Conservation (phyloP, 1,284 basidiomycete species). For the Sanghuangporus sanghuang region DNA sequence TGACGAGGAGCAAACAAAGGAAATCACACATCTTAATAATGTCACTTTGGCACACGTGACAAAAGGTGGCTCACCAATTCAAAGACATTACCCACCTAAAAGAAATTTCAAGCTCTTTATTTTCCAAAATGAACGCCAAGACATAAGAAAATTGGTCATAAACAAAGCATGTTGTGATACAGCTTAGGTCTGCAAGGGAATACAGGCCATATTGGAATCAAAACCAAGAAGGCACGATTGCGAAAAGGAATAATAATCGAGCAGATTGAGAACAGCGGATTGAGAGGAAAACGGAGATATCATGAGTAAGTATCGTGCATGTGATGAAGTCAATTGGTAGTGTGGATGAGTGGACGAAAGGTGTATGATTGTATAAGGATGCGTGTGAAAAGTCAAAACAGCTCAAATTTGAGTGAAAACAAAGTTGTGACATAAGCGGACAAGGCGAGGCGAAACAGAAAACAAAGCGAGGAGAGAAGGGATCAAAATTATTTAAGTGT, state of each 20-base stretch:
- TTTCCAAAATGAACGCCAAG: neutral
- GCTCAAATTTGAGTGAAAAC: conserved; percentile 5
- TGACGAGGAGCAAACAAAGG: neutral
- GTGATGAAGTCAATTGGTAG: neutral
- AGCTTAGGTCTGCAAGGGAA: neutral
- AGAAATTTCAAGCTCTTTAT: neutral
- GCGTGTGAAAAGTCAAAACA: conserved; percentile 4
- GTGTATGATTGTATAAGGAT: conserved; percentile 23
- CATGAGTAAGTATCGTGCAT: neutral
- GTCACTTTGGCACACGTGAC: neutral
- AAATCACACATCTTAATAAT: neutral
- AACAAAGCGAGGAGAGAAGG: conserved; percentile 9
- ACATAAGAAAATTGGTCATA: neutral
- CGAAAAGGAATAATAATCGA: neutral
- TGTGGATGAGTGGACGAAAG: conserved; percentile 23
- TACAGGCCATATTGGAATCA: neutral
- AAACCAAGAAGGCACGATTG: neutral
- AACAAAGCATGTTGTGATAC: neutral
- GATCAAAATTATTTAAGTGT: neutral
- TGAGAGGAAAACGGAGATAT: neutral
- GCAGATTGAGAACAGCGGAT: neutral
- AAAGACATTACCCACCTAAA: no score
- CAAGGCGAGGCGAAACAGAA: conserved; percentile 1
- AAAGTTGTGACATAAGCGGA: conserved; percentile 19
- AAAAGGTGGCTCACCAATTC: no score